Evolutionary conservation across 2,329 filamentous ascomycete species (phyloP).

Genomic region (Akanthomyces dipterigenus): DNA sequence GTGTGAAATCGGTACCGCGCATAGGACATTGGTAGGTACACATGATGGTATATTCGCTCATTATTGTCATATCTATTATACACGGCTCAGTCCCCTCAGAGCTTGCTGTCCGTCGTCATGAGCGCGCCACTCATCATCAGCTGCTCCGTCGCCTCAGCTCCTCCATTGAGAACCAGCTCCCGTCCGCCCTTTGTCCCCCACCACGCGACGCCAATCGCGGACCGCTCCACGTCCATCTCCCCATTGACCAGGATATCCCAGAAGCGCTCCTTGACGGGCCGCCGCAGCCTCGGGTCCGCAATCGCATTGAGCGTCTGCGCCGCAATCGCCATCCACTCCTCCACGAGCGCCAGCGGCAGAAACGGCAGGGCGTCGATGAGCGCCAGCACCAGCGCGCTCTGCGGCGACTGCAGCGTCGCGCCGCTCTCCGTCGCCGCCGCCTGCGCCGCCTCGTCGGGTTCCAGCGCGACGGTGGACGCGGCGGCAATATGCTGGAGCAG

Average conservation of each 20-base stretch:
- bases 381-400: conserved; percentile 68
- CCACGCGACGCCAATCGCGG: conserved; percentile 74
- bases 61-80: neutral
- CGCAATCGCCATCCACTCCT: conserved; percentile 73
- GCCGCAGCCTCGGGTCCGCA: conserved; percentile 52
- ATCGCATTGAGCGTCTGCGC: conserved; percentile 63
- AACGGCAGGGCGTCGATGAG: conserved; percentile 74
- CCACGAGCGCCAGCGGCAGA: conserved; percentile 60
- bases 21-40: neutral
- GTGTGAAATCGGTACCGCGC: too few relatives aligned
- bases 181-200: conserved; percentile 61
- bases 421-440: conserved; percentile 19
- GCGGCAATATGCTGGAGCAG: conserved; percentile 53
- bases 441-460: conserved; percentile 32
- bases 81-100: conserved; percentile 19
- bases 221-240: conserved; percentile 83
- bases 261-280: conserved; percentile 62
- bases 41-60: conserved; percentile 9
- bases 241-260: conserved; percentile 74
- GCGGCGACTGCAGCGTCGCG: conserved; percentile 57
- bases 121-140: conserved; percentile 52
- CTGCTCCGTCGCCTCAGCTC: conserved; percentile 13
- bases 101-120: conserved; percentile 27
- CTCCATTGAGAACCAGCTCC: conserved; percentile 38
- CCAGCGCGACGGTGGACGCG: conserved; percentile 39